A percentile compares a stretch with the other conserved stretches of the same genome.
phyloP scores from a whole-genome alignment of 257 asterid species.

The Scutellaria barbata region DNA sequence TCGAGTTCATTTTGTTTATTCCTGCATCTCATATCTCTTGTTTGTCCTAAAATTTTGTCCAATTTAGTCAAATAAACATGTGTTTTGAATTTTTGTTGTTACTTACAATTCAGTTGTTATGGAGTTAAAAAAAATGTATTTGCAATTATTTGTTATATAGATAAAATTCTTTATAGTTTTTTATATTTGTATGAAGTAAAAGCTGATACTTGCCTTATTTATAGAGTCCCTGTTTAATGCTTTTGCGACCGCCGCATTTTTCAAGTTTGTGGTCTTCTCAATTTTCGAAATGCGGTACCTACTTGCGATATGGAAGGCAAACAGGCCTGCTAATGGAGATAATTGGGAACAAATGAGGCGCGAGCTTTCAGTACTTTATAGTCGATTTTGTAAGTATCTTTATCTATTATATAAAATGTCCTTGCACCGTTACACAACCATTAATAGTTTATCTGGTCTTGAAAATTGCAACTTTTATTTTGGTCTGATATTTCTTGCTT shows the following conservation, averaged over 20 bases:
- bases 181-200: conserved; percentile 21
- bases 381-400: conserved; percentile 89
- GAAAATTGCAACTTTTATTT: background rate
- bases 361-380: conserved; percentile 90
- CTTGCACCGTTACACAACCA: background rate
- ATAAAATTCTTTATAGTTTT: conserved; percentile 9
- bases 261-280: conserved; percentile 98
- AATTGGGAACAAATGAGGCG: conserved; percentile 98
- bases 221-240: conserved; percentile 96
- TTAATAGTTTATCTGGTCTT: background rate
- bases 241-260: conserved; percentile 97
- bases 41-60: too few relatives aligned
- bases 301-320: conserved; percentile 97
- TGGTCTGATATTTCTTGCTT: conserved; percentile 20
- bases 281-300: conserved; percentile 98
- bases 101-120: too few relatives aligned
- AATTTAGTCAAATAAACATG: too few relatives aligned
- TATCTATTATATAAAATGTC: background rate
- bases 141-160: too few relatives aligned
- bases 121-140: too few relatives aligned
- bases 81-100: too few relatives aligned
- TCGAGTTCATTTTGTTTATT: too few relatives aligned
- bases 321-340: conserved; percentile 80
- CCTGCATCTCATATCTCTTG: too few relatives aligned
- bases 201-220: conserved; percentile 27